Percentiles rank a stretch among this genome's conserved stretches.
Conservation (phyloP, 2,329 filamentous ascomycete genomes). For the Rutstroemia sydowiana region DNA sequence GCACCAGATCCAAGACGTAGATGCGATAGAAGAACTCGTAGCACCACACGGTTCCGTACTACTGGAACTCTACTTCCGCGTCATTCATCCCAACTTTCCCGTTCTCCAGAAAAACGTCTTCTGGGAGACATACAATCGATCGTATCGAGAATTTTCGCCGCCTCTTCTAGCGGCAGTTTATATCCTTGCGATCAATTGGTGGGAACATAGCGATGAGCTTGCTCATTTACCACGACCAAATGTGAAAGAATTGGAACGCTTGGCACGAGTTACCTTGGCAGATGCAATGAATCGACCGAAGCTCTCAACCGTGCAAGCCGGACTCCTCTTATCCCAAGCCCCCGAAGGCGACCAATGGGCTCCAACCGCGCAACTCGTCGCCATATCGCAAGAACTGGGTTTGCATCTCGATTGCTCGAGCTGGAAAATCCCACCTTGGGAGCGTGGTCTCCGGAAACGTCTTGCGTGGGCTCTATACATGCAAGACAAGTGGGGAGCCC, state of each 20-base stretch:
- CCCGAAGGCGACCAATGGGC: conserved; percentile 76
- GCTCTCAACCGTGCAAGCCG: conserved; percentile 71
- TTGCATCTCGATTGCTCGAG: conserved; percentile 78
- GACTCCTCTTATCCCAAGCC: conserved; percentile 65
- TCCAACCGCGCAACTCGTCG: conserved; percentile 79
- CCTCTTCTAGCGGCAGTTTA: conserved; percentile 75
- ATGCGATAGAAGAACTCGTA: conserved; percentile 69
- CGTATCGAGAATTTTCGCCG: conserved; percentile 67
- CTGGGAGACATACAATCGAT: conserved; percentile 67
- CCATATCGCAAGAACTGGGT: conserved; percentile 79
- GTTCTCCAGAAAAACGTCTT: conserved; percentile 78
- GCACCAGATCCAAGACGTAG: conserved; percentile 59
- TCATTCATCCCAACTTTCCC: conserved; percentile 74
- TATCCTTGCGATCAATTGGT: conserved; percentile 81
- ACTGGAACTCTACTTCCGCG: conserved; percentile 73
- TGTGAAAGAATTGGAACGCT: conserved; percentile 62
- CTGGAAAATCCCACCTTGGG: conserved; percentile 86
- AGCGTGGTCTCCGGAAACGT: conserved; percentile 74
- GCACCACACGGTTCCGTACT: conserved; percentile 69
- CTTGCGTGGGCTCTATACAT: conserved; percentile 89
- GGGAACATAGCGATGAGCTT: conserved; percentile 65
- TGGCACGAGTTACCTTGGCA: conserved; percentile 65
- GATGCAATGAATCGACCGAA: conserved; percentile 78
- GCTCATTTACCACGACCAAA: conserved; percentile 60
- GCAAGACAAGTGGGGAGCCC: conserved; percentile 88